Base-by-base conservation (phyloP, 371 early-diverging fungal genomes). In the Saksenaea oblongispora region DNA sequence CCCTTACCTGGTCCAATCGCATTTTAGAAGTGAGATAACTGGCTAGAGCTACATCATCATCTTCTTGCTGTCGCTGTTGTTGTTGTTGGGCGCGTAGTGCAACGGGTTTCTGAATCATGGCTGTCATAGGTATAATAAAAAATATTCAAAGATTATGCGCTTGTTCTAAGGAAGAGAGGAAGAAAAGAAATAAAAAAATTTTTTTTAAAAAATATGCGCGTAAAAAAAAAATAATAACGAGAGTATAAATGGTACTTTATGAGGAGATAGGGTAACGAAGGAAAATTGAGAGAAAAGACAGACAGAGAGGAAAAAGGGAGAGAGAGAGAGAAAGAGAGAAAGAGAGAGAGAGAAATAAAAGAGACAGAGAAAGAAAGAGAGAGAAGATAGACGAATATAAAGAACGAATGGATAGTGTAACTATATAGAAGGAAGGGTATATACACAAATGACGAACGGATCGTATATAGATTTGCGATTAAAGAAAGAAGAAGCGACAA, bases 1-100 rank as follows among this genome's bases (percentile, higher is more conserved):
- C 63, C 65, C 59, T 68, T 65, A 67, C 65, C 39, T 69, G 57
- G 34, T 72, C 72, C 39, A 63, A 58, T 36, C 72, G 62, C 62
- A 64, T 61, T 56, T 67, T 72, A 36, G 47, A 64, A 22, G 63
- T 61, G 15, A 71, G 42, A 34, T 63, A 71, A 53, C 47, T 61
- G n/a, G 72, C 67, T 41, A 71, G 35, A 4, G 70, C 65, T 26
- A 60, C 67, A 44, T 64, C 68, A 36, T 67, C 72, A 57, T 61
- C 66, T 31, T 59, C 56, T 34, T 66, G 36, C 55, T 34, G 27
- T 27, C 55, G 34, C 17, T 34, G 15, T 44, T 34, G 56, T 35
- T 58, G 51, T 39, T 42, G 47, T 39, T 47, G 51, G 11, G 51
- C 51, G 22, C 51, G 51, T 47, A 47, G 22, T 47, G 51, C 39